Evolutionary conservation across 2,329 filamentous ascomycete species (phyloP).

Genomic region (Arthrobotrys iridis): DNA sequence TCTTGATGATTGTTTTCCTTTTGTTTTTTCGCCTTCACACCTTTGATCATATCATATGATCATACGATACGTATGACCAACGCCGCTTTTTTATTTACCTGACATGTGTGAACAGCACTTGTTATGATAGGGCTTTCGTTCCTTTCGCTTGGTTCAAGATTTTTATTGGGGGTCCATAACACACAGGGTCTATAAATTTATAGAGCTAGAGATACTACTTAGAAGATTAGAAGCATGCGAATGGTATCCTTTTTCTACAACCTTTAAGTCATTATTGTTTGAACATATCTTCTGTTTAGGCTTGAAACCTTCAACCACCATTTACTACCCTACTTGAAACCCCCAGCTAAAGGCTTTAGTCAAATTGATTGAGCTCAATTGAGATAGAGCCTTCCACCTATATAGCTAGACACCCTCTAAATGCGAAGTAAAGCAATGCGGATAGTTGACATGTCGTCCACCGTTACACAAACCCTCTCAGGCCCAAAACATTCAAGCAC

Average conservation of each 20-base stretch:
- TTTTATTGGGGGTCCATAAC: neutral
- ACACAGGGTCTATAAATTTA: neutral
- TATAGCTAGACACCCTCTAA: neutral
- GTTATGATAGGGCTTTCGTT: constrained; percentile 5
- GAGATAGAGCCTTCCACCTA: neutral
- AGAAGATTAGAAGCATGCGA: constrained; percentile 26
- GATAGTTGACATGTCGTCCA: constrained; percentile 13
- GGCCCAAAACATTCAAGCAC: constrained; percentile 21
- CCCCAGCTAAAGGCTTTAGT: too few relatives aligned
- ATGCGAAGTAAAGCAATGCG: neutral
- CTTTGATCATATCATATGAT: too few relatives aligned
- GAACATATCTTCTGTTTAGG: too few relatives aligned
- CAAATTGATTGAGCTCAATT: too few relatives aligned
- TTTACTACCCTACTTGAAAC: too few relatives aligned
- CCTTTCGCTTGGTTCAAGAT: neutral
- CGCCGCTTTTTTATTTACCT: neutral
- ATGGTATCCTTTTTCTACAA: constrained; percentile 19
- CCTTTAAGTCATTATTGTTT: neutral
- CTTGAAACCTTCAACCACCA: too few relatives aligned
- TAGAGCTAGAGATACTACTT: constrained; percentile 17
- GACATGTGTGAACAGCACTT: neutral
- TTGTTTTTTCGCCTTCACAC: neutral
- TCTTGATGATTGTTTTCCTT: neutral
- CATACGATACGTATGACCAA: neutral
- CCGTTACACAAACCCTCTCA: constrained; percentile 11